Percentiles rank a stretch among this genome's conserved stretches.
phyloP scores from a whole-genome alignment of 305 asterid genomes.

The Solanum chacoense region DNA sequence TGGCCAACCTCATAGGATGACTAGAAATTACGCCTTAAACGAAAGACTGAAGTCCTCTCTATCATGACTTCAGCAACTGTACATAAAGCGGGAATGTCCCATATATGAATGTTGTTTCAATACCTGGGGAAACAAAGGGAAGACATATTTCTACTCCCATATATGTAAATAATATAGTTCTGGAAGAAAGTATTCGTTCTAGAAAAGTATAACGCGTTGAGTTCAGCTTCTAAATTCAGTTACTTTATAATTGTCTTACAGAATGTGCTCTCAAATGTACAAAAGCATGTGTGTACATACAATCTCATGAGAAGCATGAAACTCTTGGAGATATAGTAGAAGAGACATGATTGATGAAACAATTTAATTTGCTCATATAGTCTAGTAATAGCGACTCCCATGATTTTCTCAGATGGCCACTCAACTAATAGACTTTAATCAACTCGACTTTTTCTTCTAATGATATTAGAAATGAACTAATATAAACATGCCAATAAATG shows the following conservation, averaged over 20 bases:
- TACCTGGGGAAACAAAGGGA: not conserved
- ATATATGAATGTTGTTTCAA: not conserved
- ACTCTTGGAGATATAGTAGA: not conserved
- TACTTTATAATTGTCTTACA: not conserved
- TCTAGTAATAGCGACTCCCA: too few relatives aligned
- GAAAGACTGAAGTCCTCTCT: not conserved
- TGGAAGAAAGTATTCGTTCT: not conserved
- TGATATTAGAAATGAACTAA: too few relatives aligned
- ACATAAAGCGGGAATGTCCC: not conserved
- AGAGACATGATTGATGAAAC: not conserved
- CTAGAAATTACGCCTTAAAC: not conserved
- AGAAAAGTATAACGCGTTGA: not conserved
- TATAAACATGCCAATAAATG: too few relatives aligned
- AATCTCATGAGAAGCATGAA: not conserved
- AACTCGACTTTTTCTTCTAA: not conserved
- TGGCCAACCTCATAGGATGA: conserved; percentile 31
- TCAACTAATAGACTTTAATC: not conserved
- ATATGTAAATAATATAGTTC: not conserved
- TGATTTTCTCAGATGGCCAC: not conserved
- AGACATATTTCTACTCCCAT: not conserved
- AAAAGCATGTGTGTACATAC: not conserved
- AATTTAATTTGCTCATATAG: not conserved
- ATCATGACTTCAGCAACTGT: not conserved
- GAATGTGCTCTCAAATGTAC: not conserved
- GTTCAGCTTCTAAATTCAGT: not conserved